phyloP scores from a whole-genome alignment of 2,329 filamentous ascomycete species.

The Neurospora crassa region DNA sequence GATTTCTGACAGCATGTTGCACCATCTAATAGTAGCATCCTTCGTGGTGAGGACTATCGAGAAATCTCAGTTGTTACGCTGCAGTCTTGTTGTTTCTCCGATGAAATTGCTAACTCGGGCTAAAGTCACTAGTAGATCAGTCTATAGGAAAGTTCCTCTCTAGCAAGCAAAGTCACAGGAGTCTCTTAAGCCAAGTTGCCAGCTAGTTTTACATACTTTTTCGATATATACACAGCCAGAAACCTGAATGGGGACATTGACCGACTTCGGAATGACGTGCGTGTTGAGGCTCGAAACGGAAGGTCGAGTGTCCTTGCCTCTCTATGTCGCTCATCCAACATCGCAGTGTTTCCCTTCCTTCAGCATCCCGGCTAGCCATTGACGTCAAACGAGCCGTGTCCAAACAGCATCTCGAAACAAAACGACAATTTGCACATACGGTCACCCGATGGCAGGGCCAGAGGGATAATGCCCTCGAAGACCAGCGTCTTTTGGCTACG shows the following conservation, averaged over 20 bases:
- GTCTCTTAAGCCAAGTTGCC: not conserved
- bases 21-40: not conserved
- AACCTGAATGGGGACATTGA: not conserved
- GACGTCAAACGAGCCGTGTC: not conserved
- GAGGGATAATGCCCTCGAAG: not conserved
- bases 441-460: not conserved
- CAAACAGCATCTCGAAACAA: not conserved
- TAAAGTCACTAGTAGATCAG: not conserved
- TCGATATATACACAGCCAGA: not conserved
- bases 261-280: not conserved
- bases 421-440: not conserved
- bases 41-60: not conserved
- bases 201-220: not conserved
- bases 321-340: not conserved
- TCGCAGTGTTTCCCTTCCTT: not conserved
- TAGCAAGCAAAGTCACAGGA: not conserved
- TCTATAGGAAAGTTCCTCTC: not conserved
- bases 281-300: not conserved
- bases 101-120: not conserved
- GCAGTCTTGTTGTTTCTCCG: not conserved
- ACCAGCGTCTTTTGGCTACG: not conserved
- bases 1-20: not conserved
- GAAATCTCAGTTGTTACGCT: not conserved
- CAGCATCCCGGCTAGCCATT: not conserved
- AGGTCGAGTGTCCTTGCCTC: not conserved